Percentiles rank a stretch among this genome's conserved stretches.
These are phyloP conservation scores for Alectoria sarmentosa DNA, from an alignment of 495 filamentous ascomycete genomes.

Conservation along the genomic window DNA sequence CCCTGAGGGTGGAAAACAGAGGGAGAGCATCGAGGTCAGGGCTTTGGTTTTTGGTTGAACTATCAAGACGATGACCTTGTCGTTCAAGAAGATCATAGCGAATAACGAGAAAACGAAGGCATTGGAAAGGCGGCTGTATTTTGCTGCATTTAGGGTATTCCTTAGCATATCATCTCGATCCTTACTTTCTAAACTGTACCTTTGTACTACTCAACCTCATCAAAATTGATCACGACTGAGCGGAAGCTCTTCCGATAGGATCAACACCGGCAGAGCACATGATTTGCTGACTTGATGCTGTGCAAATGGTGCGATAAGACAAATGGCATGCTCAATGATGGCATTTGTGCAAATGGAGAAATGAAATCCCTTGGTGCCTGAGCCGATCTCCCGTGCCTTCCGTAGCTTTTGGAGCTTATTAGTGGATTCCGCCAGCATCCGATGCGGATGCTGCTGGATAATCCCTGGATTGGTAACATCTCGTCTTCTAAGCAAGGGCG, in stretches of 20 bases:
- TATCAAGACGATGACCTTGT: background rate
- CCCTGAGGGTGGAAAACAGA: constrained; percentile 46
- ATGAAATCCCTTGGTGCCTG: background rate
- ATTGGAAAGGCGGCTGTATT: background rate
- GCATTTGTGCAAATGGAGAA: background rate
- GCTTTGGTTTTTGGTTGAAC: constrained; percentile 72
- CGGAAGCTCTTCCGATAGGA: no score
- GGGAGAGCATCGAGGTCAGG: constrained; percentile 84
- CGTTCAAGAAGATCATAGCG: background rate
- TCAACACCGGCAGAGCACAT: no score
- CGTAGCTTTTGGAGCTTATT: background rate
- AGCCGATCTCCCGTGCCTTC: background rate
- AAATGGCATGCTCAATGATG: background rate
- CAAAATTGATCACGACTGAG: background rate
- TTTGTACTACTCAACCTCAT: background rate
- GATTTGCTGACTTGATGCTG: no score
- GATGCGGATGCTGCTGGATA: background rate
- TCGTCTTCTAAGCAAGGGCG: background rate
- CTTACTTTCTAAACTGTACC: background rate
- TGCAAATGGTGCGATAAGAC: background rate
- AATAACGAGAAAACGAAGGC: background rate
- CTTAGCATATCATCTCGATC: background rate
- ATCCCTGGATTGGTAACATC: constrained; percentile 7
- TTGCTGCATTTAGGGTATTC: background rate
- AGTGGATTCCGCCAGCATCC: constrained; percentile 1